Percentiles rank a stretch among this genome's conserved stretches.
phyloP scores from a whole-genome alignment of 805 yeast species.

The Wickerhamomyces strasburgensis region DNA sequence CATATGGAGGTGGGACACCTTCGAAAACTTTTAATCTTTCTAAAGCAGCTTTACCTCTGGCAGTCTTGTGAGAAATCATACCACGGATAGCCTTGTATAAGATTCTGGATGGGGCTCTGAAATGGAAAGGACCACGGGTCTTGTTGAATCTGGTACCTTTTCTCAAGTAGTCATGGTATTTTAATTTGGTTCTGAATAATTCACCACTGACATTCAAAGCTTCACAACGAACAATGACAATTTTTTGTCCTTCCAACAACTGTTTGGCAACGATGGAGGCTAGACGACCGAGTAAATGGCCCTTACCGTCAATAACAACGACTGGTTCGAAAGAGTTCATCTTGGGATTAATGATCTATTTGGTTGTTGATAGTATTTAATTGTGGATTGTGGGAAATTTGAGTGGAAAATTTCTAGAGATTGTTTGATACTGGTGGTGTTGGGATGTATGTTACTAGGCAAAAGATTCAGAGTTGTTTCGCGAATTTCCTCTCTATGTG shows the following conservation, averaged over 20 bases:
- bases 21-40: slow-evolving; percentile 99
- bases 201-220: slow-evolving; percentile 99
- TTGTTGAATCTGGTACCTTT: slow-evolving; percentile 99
- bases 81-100: slow-evolving; percentile 99
- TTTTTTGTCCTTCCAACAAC: slow-evolving; percentile 95
- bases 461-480: too few relatives aligned
- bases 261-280: slow-evolving; percentile 99
- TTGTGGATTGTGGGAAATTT: slow-evolving; percentile 12
- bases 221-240: slow-evolving; percentile 96
- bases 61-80: slow-evolving; percentile 99
- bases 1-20: slow-evolving; percentile 99
- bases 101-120: slow-evolving; percentile 99
- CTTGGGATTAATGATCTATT: slow-evolving; percentile 19
- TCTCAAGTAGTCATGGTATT: slow-evolving; percentile 99
- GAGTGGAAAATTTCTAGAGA: background rate
- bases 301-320: slow-evolving; percentile 98
- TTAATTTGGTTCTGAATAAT: slow-evolving; percentile 99
- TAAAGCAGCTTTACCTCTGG: slow-evolving; percentile 99
- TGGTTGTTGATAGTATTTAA: slow-evolving; percentile 5
- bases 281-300: slow-evolving; percentile 99
- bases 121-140: slow-evolving; percentile 99
- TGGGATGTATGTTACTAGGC: background rate
- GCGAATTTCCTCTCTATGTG: too few relatives aligned
- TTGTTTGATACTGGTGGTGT: background rate
- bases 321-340: slow-evolving; percentile 83